Percentiles rank a stretch among this genome's conserved stretches.
Evolutionary conservation across 176 grass and related monocot genomes (phyloP).

Genomic region (Melocanna baccifera): DNA sequence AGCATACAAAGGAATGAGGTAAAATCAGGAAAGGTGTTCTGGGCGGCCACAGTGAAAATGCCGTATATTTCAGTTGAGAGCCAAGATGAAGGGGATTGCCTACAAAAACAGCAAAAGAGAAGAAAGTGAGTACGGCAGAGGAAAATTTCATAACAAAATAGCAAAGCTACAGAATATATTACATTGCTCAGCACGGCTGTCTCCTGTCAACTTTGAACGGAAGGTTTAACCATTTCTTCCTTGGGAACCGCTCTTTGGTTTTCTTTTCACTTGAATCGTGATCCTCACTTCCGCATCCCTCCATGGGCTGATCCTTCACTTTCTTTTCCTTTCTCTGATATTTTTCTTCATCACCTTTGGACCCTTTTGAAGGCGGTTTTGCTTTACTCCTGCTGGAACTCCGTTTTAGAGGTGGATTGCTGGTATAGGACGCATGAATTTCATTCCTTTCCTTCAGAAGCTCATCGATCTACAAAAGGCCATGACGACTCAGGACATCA

Average conservation of each 20-base stretch:
- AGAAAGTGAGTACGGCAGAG: not conserved
- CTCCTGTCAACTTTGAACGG: constrained; percentile 89
- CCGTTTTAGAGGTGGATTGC: constrained; percentile 59
- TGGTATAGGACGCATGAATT: constrained; percentile 89
- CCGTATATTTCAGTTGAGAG: not conserved
- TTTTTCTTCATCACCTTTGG: constrained; percentile 44
- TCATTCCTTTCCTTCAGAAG: constrained; percentile 83
- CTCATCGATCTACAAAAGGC: constrained; percentile 57
- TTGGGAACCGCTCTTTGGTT: constrained; percentile 46
- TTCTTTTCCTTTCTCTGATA: constrained; percentile 52
- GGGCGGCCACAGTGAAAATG: not conserved
- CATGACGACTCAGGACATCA: not conserved
- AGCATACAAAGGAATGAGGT: not conserved
- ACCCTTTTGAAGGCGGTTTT: constrained; percentile 49
- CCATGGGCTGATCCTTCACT: constrained; percentile 51
- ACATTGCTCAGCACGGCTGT: constrained; percentile 75
- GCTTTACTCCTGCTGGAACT: constrained; percentile 64
- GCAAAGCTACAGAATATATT: constrained; percentile 1
- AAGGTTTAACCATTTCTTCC: constrained; percentile 89
- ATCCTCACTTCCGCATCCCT: constrained; percentile 34
- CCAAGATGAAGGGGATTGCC: not conserved
- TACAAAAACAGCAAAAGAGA: constrained; percentile 8
- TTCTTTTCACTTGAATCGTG: constrained; percentile 57
- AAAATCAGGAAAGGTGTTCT: not conserved
- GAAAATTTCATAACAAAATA: not conserved